Evolutionary conservation across 2,329 filamentous ascomycete species (phyloP), one percentile per base, ranked within the genome.

Genomic region (Exserohilum turcica): DNA sequence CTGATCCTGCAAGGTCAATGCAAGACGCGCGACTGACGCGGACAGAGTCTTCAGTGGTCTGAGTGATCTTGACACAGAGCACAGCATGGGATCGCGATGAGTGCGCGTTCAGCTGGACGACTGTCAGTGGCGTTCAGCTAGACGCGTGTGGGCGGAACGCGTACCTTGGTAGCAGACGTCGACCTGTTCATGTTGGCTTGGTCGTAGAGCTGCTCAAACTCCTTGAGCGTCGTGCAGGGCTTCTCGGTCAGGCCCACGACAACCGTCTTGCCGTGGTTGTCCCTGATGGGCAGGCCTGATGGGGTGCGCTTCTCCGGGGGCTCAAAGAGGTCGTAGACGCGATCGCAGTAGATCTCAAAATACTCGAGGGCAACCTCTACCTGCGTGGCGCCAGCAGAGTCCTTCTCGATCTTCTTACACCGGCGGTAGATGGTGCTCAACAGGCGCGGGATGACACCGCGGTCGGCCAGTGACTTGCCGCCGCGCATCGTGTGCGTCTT

Each of bases 401-500:
- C 92, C 75, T 93, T 94, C 60, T 85, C 83, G 15, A 94, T 87
- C 79, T 95, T 96, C 75, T 91, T 90, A 59, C 88, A 88, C 55
- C 91, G 83, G 42, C 93, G 85, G 73, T 93, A 97, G 52, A 97
- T 89, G 63, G 85, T 86, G 75, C 91, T 95, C 37, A 97, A 81
- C 50, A 96, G 78, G 54, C 92, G 82, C 12, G 92, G 92, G 62
- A 97, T 96, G 33, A 94, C 88, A 57, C 92, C 92, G 64, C 92
- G 84, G 50, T 96, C 92, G 5, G 89, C 88, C 49, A 96, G 81
- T 71, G 89, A 90, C 75, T 95, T 85, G 33, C 92, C 92, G 61
- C 92, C 92, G 60, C 92, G 87, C 92, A 97, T 96, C 2, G 92
- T 97, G 76, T 96, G 91, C 54, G 92, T 97, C 78, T 97, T 97